phyloP scores from a whole-genome alignment of 805 yeast species.

The Wickerhamiella hasegawae region DNA sequence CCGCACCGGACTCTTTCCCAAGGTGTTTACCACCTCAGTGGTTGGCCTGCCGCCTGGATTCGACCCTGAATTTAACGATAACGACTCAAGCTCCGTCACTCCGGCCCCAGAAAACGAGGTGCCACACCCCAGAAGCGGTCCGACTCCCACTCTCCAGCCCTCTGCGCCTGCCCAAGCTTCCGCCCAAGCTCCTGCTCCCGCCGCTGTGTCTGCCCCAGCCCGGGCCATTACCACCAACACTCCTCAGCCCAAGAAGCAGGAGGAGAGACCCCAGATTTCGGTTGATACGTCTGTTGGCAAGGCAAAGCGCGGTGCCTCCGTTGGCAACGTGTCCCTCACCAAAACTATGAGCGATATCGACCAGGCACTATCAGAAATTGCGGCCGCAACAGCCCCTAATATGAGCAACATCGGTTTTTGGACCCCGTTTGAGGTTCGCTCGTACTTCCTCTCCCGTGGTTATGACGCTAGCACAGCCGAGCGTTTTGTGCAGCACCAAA shows the following conservation, averaged over 20 bases:
- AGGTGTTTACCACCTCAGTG: constrained; percentile 48
- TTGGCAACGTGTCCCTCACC: constrained; percentile 29
- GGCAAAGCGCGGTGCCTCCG: not conserved
- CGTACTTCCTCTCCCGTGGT: constrained; percentile 56
- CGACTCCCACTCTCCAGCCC: not conserved
- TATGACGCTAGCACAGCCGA: constrained; percentile 63
- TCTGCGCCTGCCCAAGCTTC: not conserved
- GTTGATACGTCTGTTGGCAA: not conserved
- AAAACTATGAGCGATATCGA: constrained; percentile 25
- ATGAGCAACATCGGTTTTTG: constrained; percentile 29
- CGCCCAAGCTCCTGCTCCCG: not conserved
- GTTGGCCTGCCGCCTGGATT: constrained; percentile 6
- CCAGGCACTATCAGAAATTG: constrained; percentile 23
- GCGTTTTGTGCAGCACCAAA: constrained; percentile 72
- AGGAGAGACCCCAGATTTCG: not conserved
- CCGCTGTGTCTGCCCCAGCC: not conserved
- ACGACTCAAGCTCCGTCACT: not conserved
- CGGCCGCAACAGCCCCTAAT: constrained; percentile 8
- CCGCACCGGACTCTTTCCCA: constrained; percentile 80
- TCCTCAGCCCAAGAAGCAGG: not conserved
- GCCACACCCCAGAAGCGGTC: not conserved
- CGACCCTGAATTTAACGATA: not conserved
- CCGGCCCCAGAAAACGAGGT: not conserved
- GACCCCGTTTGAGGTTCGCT: constrained; percentile 76
- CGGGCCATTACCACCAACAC: not conserved